These are phyloP conservation scores for Ophiostoma fasciatum DNA, from an alignment of 2,329 filamentous ascomycete species.

Conservation along the genomic window DNA sequence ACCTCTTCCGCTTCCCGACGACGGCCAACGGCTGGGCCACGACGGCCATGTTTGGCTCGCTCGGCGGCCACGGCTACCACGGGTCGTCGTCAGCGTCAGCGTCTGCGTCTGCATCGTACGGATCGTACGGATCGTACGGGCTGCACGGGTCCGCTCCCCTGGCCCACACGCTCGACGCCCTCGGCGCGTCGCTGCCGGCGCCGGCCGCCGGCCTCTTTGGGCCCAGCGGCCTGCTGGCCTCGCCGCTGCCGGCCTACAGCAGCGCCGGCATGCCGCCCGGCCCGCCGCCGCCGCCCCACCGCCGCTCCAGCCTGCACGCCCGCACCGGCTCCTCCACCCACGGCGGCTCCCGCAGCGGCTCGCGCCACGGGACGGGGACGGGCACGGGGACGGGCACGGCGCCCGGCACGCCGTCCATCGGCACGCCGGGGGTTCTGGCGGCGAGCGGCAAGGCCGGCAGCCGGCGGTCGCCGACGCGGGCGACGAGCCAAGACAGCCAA, in stretches of 20 bases:
- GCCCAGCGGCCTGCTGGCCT: constrained; percentile 17
- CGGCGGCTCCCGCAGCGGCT: constrained; percentile 9
- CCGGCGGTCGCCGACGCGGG: constrained; percentile 15
- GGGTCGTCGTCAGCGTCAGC: too few relatives aligned
- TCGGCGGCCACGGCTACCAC: constrained; percentile 20
- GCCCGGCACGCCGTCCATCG: constrained; percentile 10
- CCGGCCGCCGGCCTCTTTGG: constrained; percentile 24
- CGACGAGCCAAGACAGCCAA: constrained; percentile 4
- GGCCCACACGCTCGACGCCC: constrained; percentile 24
- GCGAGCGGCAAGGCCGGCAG: constrained; percentile 9
- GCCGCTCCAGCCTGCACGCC: constrained; percentile 38
- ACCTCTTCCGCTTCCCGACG: constrained; percentile 38
- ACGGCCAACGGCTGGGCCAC: constrained; percentile 27
- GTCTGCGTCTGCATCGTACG: constrained; percentile 31
- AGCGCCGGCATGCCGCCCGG: constrained; percentile 10
- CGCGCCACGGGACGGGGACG: constrained; percentile 7
- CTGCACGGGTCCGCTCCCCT: constrained; percentile 18
- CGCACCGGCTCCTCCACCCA: constrained; percentile 20
- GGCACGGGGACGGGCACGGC: constrained; percentile 9
- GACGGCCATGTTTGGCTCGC: constrained; percentile 30
- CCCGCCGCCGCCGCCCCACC: constrained; percentile 33
- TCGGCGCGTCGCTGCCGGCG: constrained; percentile 30
- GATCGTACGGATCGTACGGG: constrained; percentile 20
- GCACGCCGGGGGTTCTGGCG: neutral
- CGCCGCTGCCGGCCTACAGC: constrained; percentile 13